Evolutionary conservation across 305 asterid species (phyloP).

Genomic region (Plantago coronopus): DNA sequence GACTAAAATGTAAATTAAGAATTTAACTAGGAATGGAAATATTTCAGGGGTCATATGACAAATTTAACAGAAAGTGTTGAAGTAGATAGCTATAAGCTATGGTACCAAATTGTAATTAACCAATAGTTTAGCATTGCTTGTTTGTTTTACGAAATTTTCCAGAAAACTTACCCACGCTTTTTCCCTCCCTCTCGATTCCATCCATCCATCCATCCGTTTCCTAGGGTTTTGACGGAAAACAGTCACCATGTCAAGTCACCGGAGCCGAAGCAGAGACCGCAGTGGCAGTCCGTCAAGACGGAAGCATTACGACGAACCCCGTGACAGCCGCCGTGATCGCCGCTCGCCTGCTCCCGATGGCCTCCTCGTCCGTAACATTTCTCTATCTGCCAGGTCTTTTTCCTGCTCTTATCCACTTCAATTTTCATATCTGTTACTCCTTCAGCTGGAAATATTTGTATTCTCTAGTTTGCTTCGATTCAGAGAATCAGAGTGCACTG

Average conservation of each 20-base stretch:
- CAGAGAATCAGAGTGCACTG: no score
- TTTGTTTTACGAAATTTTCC: background rate
- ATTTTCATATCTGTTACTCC: background rate
- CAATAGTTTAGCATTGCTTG: no score
- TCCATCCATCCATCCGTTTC: background rate
- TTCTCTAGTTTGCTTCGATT: background rate
- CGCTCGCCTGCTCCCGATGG: slow-evolving; percentile 81
- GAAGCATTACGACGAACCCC: slow-evolving; percentile 73
- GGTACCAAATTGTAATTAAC: no score
- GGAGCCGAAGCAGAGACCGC: no score
- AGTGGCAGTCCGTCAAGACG: slow-evolving; percentile 61
- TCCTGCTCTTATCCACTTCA: background rate
- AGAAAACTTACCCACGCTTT: background rate
- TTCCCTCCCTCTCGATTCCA: slow-evolving; percentile 18
- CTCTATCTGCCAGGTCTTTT: slow-evolving; percentile 69
- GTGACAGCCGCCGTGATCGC: slow-evolving; percentile 59
- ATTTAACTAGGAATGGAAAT: no score
- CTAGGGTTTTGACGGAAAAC: slow-evolving; percentile 30
- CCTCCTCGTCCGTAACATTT: slow-evolving; percentile 84
- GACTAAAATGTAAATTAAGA: no score
- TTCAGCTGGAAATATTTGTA: background rate
- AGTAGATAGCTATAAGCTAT: no score
- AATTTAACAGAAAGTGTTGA: no score
- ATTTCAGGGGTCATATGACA: no score
- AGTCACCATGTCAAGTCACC: slow-evolving; percentile 52